These are phyloP conservation scores for Hawksworthiomyces lignivorus DNA, from an alignment of 2,329 filamentous ascomycete species.

Conservation along the genomic window DNA sequence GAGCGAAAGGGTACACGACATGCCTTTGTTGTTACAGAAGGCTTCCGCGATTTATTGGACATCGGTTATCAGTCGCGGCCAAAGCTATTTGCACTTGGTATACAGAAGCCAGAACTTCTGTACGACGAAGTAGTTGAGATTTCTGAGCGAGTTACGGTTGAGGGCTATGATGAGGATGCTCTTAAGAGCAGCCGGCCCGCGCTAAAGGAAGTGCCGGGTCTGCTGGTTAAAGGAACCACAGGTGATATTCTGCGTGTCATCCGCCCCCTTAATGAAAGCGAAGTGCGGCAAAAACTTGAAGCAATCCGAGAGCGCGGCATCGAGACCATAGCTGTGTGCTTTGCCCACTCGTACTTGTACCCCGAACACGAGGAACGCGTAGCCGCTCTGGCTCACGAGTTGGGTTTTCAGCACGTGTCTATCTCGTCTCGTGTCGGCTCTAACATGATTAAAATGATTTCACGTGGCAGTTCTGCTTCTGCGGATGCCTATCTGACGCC, in stretches of 20 bases:
- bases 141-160: constrained; percentile 13
- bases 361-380: constrained; percentile 44
- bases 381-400: constrained; percentile 12
- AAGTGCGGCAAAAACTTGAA: constrained; percentile 22
- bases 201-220: constrained; percentile 24
- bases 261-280: constrained; percentile 18
- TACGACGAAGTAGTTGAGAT: constrained; percentile 15
- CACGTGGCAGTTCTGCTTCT: constrained; percentile 60
- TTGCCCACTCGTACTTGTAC: constrained; percentile 51
- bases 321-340: constrained; percentile 33
- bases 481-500: constrained; percentile 70
- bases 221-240: constrained; percentile 24
- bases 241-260: constrained; percentile 25
- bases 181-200: constrained; percentile 24
- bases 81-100: constrained; percentile 12
- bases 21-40: constrained; percentile 12
- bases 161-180: constrained; percentile 27
- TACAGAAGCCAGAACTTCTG: constrained; percentile 9
- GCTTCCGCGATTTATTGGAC: constrained; percentile 13
- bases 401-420: constrained; percentile 5
- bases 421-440: not conserved
- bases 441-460: constrained; percentile 63
- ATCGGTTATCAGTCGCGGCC: constrained; percentile 15
- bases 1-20: constrained; percentile 14
- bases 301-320: constrained; percentile 37